Conservation (phyloP, 257 asterid genomes). For the Euphrasia confusa region DNA sequence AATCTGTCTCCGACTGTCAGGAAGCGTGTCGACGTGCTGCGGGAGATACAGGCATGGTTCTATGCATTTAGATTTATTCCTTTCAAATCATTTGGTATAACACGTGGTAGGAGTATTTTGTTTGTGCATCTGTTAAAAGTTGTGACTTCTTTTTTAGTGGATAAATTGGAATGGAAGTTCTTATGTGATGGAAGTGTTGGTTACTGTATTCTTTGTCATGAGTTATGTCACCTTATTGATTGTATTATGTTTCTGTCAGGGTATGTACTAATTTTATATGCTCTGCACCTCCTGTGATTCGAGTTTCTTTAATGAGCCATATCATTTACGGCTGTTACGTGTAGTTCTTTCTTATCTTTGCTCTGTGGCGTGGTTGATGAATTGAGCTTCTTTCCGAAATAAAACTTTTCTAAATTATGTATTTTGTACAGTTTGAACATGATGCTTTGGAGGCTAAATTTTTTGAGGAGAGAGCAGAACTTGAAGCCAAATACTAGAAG, state of each 20-base stretch:
- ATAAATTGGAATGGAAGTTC: too few species aligned
- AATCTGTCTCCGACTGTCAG: conserved; percentile 41
- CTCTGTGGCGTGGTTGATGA: not conserved
- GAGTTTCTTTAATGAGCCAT: too few species aligned
- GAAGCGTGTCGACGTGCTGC: conserved; percentile 58
- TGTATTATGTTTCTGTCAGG: not conserved
- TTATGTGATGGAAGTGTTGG: too few species aligned
- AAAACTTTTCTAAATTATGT: not conserved
- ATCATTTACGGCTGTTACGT: too few species aligned
- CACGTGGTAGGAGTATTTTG: not conserved
- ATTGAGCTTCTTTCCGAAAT: not conserved
- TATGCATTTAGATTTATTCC: not conserved
- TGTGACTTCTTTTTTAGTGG: too few species aligned
- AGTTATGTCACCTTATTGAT: too few species aligned
- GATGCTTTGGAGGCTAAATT: conserved; percentile 48
- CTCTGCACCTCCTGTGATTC: too few species aligned
- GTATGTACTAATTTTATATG: not conserved
- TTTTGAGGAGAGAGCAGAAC: conserved; percentile 46
- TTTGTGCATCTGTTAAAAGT: not conserved
- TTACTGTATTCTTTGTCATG: too few species aligned
- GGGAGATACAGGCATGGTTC: conserved; percentile 48
- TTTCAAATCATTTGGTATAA: not conserved
- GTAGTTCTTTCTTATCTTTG: not conserved
- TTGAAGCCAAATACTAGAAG: conserved; percentile 56
- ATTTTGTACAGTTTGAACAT: conserved; percentile 35